Conservation (phyloP, 192 early-diverging fungal species). For the Coemansia sp. region DNA sequence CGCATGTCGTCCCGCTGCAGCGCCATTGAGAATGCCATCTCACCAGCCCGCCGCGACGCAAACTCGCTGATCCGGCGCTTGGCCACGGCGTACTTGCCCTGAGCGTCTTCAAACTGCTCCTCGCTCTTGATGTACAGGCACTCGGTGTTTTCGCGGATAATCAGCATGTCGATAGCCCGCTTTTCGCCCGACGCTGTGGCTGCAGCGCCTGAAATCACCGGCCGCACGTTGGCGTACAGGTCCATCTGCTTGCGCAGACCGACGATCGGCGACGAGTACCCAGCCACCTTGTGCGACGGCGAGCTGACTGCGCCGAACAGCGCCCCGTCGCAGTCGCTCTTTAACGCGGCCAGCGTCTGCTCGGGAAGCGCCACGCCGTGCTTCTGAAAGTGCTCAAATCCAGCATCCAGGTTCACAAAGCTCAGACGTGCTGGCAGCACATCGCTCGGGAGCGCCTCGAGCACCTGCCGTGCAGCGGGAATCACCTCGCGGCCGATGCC, state of each 20-base stretch:
- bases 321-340: constrained; percentile 84
- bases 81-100: constrained; percentile 66
- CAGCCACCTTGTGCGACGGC: constrained; percentile 95
- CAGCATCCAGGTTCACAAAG: constrained; percentile 86
- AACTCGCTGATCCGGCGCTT: constrained; percentile 87
- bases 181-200: constrained; percentile 46
- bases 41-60: constrained; percentile 81
- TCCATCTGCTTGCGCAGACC: constrained; percentile 92
- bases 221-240: constrained; percentile 95
- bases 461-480: constrained; percentile 86
- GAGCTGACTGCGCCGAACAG: constrained; percentile 98
- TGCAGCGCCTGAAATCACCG: constrained; percentile 70
- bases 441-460: constrained; percentile 65
- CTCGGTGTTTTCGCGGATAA: constrained; percentile 97
- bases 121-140: constrained; percentile 67
- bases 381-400: constrained; percentile 94
- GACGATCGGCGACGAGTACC: constrained; percentile 97
- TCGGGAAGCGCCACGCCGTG: constrained; percentile 89
- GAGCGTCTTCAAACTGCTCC: constrained; percentile 51
- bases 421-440: constrained; percentile 58
- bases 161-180: constrained; percentile 89
- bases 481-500: constrained; percentile 96
- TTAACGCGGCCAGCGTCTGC: constrained; percentile 74
- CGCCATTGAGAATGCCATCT: constrained; percentile 92
- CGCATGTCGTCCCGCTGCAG: constrained; percentile 70